Evolutionary conservation across 2,329 filamentous ascomycete species (phyloP).

Genomic region (Ceratocystis albifundus): DNA sequence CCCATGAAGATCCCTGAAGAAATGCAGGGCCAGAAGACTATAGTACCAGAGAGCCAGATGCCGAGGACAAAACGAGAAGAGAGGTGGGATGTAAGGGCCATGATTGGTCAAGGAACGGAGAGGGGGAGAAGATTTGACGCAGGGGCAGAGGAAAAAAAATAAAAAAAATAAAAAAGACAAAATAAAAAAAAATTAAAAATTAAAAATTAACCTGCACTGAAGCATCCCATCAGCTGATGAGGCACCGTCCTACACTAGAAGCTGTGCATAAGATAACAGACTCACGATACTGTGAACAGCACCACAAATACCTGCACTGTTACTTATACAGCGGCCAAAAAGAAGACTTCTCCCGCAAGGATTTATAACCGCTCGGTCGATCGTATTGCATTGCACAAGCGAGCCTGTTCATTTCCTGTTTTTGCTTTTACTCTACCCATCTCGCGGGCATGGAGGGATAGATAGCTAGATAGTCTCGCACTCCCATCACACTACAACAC

Average conservation of each 20-base stretch:
- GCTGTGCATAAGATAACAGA: no score
- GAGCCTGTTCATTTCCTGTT: constrained; percentile 5
- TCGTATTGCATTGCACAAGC: constrained; percentile 9
- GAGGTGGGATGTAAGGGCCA: neutral
- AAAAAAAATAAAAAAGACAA: neutral
- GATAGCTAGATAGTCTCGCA: neutral
- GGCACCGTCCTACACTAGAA: no score
- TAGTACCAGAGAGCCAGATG: no score
- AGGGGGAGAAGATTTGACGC: neutral
- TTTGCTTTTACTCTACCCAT: neutral
- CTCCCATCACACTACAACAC: neutral
- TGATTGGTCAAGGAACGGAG: neutral
- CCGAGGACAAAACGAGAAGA: no score
- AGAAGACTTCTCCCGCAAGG: neutral
- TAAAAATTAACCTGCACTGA: neutral
- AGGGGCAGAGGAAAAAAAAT: neutral
- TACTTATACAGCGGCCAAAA: no score
- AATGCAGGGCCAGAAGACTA: no score
- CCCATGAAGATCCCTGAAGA: neutral
- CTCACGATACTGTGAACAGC: neutral
- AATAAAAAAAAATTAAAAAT: neutral
- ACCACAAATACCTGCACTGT: neutral
- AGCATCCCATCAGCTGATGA: no score
- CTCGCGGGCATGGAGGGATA: neutral
- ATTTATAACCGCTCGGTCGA: constrained; percentile 3